Base-by-base conservation (phyloP, 2,329 filamentous ascomycete species). In the Xylariaceae sp. region DNA sequence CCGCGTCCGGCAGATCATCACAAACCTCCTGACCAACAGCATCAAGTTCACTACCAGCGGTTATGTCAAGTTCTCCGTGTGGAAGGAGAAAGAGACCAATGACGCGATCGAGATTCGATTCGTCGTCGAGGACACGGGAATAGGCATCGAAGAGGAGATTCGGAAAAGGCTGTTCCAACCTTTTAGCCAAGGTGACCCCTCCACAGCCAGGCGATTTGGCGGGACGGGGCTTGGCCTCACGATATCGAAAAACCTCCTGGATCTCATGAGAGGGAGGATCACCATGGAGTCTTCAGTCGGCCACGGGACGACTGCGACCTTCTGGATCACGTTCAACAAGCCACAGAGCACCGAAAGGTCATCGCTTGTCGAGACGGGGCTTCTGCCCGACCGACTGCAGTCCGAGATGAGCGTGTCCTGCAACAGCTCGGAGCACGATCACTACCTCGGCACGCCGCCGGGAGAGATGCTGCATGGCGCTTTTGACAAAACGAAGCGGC, bases 111-210 rank as follows among this genome's bases (percentile, higher is more conserved):
- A 78, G 27, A 72, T 89, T 26, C 75, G 75, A 31, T 89, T 90
- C 46, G 72, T 72, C 0, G 71, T 92, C 5, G 75, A 83, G 53
- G 85, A 92, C 45, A 85, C 81, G 0, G 84, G 85, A 0, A 88
- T 90, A 32, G 84, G 84, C 3, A 89, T 90, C 19, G 80, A 87
- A 43, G 80, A 88, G 30, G 80, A 85, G 36, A 81, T 88, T 5
- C 71, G 77, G 13, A 78, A 77, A 48, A 72, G 72, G 23, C 64
- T 90, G 1, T 92, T 90, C 59, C 79, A 81, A 43, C 84, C 85
- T 0, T 92, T 90, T 56, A 84, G 78, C 40, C 85, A 92, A 56
- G 84, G 83, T 4, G 85, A 90, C 50, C 77, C 83, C 1, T 88
- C 83, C 3, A 89, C 84, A 0, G 83, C 83, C 13, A 68, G 83